A percentile compares a stretch with the other conserved stretches of the same genome.
phyloP scores from a whole-genome alignment of 2,329 filamentous ascomycete genomes.

The Ambrosiella cleistominuta region DNA sequence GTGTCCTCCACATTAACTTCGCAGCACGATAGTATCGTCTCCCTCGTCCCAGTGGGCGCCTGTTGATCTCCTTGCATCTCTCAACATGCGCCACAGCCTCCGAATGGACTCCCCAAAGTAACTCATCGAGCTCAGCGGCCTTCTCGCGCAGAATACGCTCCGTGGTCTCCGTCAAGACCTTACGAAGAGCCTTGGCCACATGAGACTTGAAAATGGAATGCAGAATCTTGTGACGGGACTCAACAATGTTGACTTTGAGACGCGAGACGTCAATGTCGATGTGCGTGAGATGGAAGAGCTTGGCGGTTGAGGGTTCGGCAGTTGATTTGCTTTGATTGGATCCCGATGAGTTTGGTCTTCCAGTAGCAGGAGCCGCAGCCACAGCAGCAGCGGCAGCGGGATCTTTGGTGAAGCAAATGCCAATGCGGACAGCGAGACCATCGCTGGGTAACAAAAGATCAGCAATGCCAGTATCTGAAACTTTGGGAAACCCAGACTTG shows the following conservation, averaged over 20 bases:
- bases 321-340: neutral
- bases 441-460: constrained; percentile 76
- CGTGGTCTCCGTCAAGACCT: constrained; percentile 68
- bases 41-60: constrained; percentile 68
- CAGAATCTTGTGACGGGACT: constrained; percentile 87
- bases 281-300: constrained; percentile 91
- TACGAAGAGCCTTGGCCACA: constrained; percentile 66
- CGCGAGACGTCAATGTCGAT: constrained; percentile 69
- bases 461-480: constrained; percentile 75
- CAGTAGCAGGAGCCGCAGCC: neutral
- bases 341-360: neutral
- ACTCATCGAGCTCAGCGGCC: constrained; percentile 54
- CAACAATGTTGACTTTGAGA: constrained; percentile 74
- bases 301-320: neutral
- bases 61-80: constrained; percentile 40
- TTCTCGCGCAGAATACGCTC: constrained; percentile 80
- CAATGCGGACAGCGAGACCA: constrained; percentile 43
- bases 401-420: constrained; percentile 46
- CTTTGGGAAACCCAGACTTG: constrained; percentile 78
- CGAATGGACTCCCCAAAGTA: constrained; percentile 60
- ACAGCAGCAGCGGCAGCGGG: constrained; percentile 24
- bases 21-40: constrained; percentile 49
- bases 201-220: constrained; percentile 78
- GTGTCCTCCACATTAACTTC: constrained; percentile 3
- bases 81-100: constrained; percentile 60